Evolutionary conservation across 2,329 filamentous ascomycete species (phyloP), one percentile per base, ranked within the genome.

Genomic region (Pyrenochaeta sp.): DNA sequence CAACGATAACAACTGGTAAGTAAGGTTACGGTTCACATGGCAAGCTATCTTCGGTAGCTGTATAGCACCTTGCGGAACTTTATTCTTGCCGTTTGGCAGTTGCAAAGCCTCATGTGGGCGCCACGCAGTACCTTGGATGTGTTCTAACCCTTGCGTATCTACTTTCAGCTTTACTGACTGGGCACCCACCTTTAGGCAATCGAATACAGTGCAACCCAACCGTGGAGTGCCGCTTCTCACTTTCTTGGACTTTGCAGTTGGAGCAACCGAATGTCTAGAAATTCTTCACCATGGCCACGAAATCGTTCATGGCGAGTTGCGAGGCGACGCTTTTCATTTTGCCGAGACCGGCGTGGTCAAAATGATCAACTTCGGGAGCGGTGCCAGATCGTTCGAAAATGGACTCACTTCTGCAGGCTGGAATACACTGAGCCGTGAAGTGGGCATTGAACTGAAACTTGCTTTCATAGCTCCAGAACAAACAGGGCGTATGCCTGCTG

Each of bases 401-500:
- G 92, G 93, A 4, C 82, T 98, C 44, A 85, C 83, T 7, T 94
- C 91, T 69, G 90, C 91, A 22, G 93, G 93, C 34, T 98, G 94
- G 94, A 91, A 90, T 10, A 86, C 86, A 0, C 80, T 97, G 9
- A 94, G 91, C 12, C 90, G 90, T 58, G 91, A 97, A 74, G 79
- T 93, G 7, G 93, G 93, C 2, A 91, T 93, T 40, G 93, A 92
- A 78, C 90, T 93, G 72, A 97, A 96, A 77, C 82, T 98, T 22
- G 88, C 93, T 50, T 97, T 92, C 73, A 96, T 97, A 73, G 94
- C 93, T 46, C 93, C 94, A 0, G 94, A 98, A 74, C 94, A 97
- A 80, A 97, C 94, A 2, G 94, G 94, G 13, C 89, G 94, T 22
- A 90, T 97, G 85, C 91, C 93, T 2, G 92, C 91, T 3, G 93